Evolutionary conservation across 2,329 filamentous ascomycete species (phyloP), one percentile per base, ranked within the genome.

Genomic region (Ophiosphaerella korrae): DNA sequence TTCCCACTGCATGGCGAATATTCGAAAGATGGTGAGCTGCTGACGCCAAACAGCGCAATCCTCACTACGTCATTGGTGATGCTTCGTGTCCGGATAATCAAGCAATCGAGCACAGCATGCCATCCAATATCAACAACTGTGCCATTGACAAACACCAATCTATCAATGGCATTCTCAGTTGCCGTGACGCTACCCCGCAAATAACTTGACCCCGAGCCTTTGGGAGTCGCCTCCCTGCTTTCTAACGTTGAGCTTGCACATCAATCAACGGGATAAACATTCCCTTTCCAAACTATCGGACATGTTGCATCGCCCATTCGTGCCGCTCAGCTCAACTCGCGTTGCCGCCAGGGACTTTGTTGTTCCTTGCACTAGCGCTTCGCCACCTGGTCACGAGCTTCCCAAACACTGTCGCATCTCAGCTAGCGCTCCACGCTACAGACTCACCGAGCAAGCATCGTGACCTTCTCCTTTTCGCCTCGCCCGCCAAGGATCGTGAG

Each of bases 171-270:
- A 46, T 55, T 50, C 54, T 53, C 55, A 45, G 58, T 65, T 62
- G 64, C 52, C 55, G 53, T 64, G 47, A 66, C 54, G 60, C 60
- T 72, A 70, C 70, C 70, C 70, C 68, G 68, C 70, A 68, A 63
- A 64, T 40, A 58, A 58, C 54, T 53, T 35, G 45, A 58, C 63
- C 65, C 62, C n/a, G 7, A 60, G 50, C 44, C 39, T 45, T 45
- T 29, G 36, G 42, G 39, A 43, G 50, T 11, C 23, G 48, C 53
- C 46, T 50, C 45, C 46, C 53, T 53, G 48, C 26, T 47, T 42
- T 43, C 36, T 57, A 49, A 54, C 48, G 54, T 45, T 45, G 54
- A 46, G 36, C 53, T 45, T 36, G 42, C 48, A 48, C 35, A 31
- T 29, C 9, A 48, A 43, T 55, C 53, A 51, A 53, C 47, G 46